A percentile compares a stretch with the other conserved stretches of the same genome.
Evolutionary conservation across 306 rosid genomes (phyloP).

Genomic region (Castanea mollissima): DNA sequence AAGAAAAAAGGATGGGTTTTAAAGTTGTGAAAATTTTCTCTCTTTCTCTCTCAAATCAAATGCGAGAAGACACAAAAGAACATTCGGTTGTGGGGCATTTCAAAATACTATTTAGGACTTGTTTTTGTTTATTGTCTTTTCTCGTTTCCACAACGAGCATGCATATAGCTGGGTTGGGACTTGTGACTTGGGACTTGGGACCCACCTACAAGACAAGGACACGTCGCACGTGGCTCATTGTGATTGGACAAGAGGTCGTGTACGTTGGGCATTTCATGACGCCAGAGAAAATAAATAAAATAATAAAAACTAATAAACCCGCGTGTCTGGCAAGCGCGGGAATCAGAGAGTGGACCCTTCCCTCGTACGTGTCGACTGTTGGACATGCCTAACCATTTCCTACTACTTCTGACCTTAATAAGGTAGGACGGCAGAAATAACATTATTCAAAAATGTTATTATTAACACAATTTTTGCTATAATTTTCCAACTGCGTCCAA

Average conservation of each 20-base stretch:
- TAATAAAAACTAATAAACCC: not conserved
- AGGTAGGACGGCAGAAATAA: not conserved
- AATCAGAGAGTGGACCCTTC: conserved; percentile 4
- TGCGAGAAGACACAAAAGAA: not conserved
- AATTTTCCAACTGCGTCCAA: rapidly evolving
- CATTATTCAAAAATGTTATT: no score
- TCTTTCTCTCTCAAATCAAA: not conserved
- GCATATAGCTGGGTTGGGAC: not conserved
- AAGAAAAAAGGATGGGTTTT: not conserved
- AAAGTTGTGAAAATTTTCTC: not conserved
- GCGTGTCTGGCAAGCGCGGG: conserved; percentile 1
- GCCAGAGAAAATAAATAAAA: not conserved
- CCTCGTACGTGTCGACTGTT: conserved; percentile 37
- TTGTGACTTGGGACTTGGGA: not conserved
- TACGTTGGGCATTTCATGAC: not conserved
- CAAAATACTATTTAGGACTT: not conserved
- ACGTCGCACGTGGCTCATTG: conserved; percentile 18
- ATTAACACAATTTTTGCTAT: no score
- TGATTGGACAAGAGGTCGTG: not conserved
- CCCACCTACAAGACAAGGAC: not conserved
- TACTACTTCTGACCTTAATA: conserved; percentile 24
- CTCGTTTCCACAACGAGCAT: not conserved
- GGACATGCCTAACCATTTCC: conserved; percentile 29
- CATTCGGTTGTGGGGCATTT: not conserved
- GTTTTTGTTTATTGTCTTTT: not conserved